phyloP scores from a whole-genome alignment of 2,329 filamentous ascomycete genomes.

The Trichoderma sp. region DNA sequence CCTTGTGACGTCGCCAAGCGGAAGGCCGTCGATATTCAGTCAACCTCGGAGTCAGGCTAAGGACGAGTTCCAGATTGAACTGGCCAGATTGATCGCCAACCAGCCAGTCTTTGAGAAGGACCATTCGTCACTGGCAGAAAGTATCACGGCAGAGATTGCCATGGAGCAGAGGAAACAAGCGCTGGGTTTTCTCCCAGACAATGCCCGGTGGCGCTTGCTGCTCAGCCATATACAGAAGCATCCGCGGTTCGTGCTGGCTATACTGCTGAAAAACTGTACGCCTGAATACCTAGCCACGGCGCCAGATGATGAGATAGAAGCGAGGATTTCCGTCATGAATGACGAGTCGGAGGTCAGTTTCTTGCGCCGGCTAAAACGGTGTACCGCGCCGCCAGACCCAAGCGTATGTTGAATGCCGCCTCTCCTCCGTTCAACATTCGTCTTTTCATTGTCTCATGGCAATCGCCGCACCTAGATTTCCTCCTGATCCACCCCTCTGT shows the following conservation, averaged over 20 bases:
- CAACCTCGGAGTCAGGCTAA: conserved; percentile 34
- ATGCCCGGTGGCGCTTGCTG: conserved; percentile 41
- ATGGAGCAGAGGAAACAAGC: conserved; percentile 33
- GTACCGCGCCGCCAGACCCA: conserved; percentile 36
- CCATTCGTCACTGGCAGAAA: neutral
- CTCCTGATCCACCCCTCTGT: neutral
- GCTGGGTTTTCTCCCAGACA: conserved; percentile 40
- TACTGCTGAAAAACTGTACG: conserved; percentile 36
- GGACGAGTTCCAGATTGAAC: conserved; percentile 34
- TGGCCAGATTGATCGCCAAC: conserved; percentile 1
- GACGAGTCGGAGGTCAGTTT: conserved; percentile 37
- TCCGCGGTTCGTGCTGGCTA: conserved; percentile 39
- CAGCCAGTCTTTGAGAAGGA: neutral
- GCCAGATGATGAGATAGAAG: conserved; percentile 35
- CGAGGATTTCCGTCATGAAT: conserved; percentile 35
- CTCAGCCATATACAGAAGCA: conserved; percentile 36
- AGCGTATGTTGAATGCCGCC: conserved; percentile 37
- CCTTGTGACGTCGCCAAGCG: neutral
- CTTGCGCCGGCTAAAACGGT: conserved; percentile 31
- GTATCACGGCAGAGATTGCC: conserved; percentile 37
- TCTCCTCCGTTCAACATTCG: neutral
- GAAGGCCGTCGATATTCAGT: conserved; percentile 32
- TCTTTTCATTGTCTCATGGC: neutral
- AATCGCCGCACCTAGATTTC: neutral
- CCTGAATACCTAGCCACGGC: conserved; percentile 38